phyloP scores from a whole-genome alignment of 148 eudicot species.

The Diospyros lotus region DNA sequence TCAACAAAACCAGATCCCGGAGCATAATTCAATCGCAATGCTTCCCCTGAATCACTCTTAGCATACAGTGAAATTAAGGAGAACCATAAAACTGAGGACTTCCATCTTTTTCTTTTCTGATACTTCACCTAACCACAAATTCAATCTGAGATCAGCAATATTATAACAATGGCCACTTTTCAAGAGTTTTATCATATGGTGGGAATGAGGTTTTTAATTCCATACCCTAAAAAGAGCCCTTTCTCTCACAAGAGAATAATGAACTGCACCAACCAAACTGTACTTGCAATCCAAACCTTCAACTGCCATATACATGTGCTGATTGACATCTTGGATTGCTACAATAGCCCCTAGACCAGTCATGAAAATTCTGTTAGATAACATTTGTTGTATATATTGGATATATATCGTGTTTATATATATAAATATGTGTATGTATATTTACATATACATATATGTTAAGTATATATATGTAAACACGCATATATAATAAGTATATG shows the following conservation, averaged over 20 bases:
- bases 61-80: conserved; percentile 76
- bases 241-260: conserved; percentile 77
- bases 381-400: too few relatives aligned
- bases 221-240: conserved; percentile 88
- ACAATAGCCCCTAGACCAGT: conserved; percentile 67
- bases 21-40: conserved; percentile 54
- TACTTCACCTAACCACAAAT: conserved; percentile 60
- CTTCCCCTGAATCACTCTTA: conserved; percentile 70
- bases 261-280: conserved; percentile 62
- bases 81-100: conserved; percentile 49
- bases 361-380: too few relatives aligned
- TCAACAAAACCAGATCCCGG: conserved; percentile 78
- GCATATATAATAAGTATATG: too few relatives aligned
- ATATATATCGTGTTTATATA: too few relatives aligned
- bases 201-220: neutral
- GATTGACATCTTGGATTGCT: conserved; percentile 82
- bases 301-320: conserved; percentile 81
- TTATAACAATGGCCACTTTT: neutral
- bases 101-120: conserved; percentile 73
- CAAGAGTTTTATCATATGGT: neutral
- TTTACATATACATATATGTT: too few relatives aligned
- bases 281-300: conserved; percentile 54
- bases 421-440: too few relatives aligned
- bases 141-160: conserved; percentile 2
- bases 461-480: too few relatives aligned